Base-by-base conservation (phyloP, 305 asterid genomes). In the Plantago lanceolata region DNA sequence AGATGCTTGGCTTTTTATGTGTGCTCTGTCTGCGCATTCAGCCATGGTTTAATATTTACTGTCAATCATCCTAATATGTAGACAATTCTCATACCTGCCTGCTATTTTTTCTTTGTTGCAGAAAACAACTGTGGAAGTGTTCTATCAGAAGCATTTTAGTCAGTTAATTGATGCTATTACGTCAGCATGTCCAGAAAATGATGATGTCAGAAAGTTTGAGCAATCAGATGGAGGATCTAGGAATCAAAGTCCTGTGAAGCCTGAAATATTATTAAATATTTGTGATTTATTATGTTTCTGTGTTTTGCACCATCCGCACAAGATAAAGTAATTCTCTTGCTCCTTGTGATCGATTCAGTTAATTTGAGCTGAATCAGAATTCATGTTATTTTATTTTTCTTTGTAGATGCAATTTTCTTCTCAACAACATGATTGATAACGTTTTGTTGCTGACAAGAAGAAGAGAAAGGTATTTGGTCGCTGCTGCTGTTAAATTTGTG, bases 221-320 rank as follows among this genome's bases (percentile, higher is more conserved):
- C 75, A 75, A 74, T 65, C 82, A 55, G 77, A 65, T 68, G 87
- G 71, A 76, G 80, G 72, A 62, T 67, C 73, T 65, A 70, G 70
- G 79, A 75, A 66, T 72, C 90, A 71, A 67, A 78, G 76, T 63
- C 63, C 76, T 48, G 81, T 77, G 74, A 90, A 85, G 81, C 96
- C 99, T 70, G 99, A 94, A 72, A 90, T 90, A 71, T 78, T 94
- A 45, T 73, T 90, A 68, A 90, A 85, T 72, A 79, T 88, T 64
- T 90, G 97, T 72, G 99, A 94, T 73, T 88, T 94, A 74, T 87
- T 94, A 64, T 86, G 93, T 88, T 94, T 87, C 82, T 93, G 97
- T 61, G 89, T 90, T 57, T 69, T 86, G 84, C 96, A 94, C 79
- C 97, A 94, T 76, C 94, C 99, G 44, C 81, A 81, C 68, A 84